Percentiles rank a stretch among this genome's conserved stretches.
These are phyloP conservation scores for Detonula confervacea DNA, from an alignment of 352 stramenopile genomes.

Conservation along the genomic window DNA sequence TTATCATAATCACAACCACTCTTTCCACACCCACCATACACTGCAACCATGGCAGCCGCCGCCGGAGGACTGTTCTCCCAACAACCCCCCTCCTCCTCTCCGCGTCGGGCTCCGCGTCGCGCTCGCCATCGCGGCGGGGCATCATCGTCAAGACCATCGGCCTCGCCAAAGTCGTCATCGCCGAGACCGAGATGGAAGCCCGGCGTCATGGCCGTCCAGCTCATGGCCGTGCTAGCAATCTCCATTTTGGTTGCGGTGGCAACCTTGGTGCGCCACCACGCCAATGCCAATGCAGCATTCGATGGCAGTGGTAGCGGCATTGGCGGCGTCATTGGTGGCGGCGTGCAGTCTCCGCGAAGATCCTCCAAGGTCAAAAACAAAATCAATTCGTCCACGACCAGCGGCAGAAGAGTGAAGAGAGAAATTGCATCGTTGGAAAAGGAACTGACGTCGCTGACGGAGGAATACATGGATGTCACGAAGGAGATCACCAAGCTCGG, in stretches of 20 bases:
- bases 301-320: not conserved
- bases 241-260: slow-evolving; percentile 4
- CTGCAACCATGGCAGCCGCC: no score
- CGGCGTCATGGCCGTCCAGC: not conserved
- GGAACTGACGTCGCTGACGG: slow-evolving; percentile 3
- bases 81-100: no score
- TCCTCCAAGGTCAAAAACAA: not conserved
- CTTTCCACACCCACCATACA: no score
- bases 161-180: no score
- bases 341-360: not conserved
- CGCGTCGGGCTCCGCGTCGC: no score
- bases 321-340: not conserved
- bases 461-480: slow-evolving; percentile 5
- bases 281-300: no score
- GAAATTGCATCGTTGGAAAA: slow-evolving; percentile 15
- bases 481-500: not conserved
- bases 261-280: slow-evolving; percentile 12
- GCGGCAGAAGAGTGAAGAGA: not conserved
- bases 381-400: not conserved
- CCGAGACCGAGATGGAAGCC: not conserved
- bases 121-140: no score
- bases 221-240: slow-evolving; percentile 12
- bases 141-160: no score
- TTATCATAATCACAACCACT: no score
- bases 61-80: no score